Evolutionary conservation across 1,284 basidiomycete genomes (phyloP).

Genomic region (Malassezia pachydermatis): DNA sequence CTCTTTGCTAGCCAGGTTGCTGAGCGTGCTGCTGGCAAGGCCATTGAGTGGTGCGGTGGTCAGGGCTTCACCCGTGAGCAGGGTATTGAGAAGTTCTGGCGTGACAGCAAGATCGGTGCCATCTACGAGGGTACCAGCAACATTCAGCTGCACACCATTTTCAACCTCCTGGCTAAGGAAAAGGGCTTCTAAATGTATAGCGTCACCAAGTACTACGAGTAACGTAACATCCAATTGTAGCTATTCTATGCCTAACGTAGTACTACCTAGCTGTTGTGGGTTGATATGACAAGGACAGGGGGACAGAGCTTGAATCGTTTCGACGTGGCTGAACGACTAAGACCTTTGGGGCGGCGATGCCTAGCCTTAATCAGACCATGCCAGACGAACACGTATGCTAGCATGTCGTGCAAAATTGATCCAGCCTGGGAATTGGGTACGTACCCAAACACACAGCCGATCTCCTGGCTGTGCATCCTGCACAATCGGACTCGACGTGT

Average conservation of each 20-base stretch:
- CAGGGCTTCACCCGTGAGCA: slow-evolving; percentile 74
- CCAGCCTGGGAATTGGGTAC: slow-evolving; percentile 14
- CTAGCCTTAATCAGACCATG: too few relatives aligned
- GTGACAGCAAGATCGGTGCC: slow-evolving; percentile 68
- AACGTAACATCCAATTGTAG: too few relatives aligned
- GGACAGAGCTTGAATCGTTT: too few relatives aligned
- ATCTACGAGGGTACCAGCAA: slow-evolving; percentile 78
- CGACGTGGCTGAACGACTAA: too few relatives aligned
- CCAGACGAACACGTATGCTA: slow-evolving; percentile 6
- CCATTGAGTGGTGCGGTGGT: slow-evolving; percentile 95
- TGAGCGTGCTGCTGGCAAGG: slow-evolving; percentile 71
- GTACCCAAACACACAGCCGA: slow-evolving; percentile 6
- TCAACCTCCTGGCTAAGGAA: slow-evolving; percentile 53
- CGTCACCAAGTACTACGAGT: too few relatives aligned
- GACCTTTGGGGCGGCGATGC: too few relatives aligned
- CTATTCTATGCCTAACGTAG: too few relatives aligned
- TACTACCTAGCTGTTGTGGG: too few relatives aligned
- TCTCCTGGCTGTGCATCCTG: slow-evolving; percentile 7
- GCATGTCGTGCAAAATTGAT: slow-evolving; percentile 9
- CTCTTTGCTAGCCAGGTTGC: slow-evolving; percentile 81
- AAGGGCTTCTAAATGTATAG: slow-evolving; percentile 21
- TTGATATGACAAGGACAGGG: too few relatives aligned
- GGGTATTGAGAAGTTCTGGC: slow-evolving; percentile 70
- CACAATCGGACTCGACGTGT: neutral
- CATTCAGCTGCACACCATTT: slow-evolving; percentile 92